These are phyloP conservation scores for Psilocybe sp. DNA, from an alignment of 768 basidiomycete species.

Conservation along the genomic window DNA sequence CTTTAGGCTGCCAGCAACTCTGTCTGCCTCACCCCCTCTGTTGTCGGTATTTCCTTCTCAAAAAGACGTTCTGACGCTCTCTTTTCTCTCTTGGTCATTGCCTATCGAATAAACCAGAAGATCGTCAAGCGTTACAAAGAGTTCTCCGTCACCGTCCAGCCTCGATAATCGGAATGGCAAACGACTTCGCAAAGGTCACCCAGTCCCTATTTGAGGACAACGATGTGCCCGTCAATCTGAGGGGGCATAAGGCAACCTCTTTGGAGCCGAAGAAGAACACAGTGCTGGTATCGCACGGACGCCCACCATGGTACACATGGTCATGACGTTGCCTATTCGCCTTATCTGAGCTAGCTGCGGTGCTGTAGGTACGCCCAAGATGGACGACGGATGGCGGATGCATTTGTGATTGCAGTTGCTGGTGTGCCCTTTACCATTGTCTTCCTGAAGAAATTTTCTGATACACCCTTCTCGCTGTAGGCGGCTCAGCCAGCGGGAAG, in stretches of 20 bases:
- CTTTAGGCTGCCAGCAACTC: too few species aligned
- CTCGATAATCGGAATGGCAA: too few species aligned
- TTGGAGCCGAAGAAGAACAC: slow-evolving; percentile 65
- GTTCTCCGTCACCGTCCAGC: too few species aligned
- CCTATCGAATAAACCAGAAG: too few species aligned
- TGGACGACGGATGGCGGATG: slow-evolving; percentile 64
- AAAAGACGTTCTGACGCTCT: too few species aligned
- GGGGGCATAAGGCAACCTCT: slow-evolving; percentile 14
- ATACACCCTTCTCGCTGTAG: slow-evolving; percentile 31
- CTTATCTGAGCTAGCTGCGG: neutral
- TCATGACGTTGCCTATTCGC: slow-evolving; percentile 6
- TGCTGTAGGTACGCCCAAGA: slow-evolving; percentile 71
- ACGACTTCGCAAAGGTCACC: too few species aligned
- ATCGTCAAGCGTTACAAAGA: too few species aligned
- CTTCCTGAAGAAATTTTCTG: neutral
- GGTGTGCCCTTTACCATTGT: slow-evolving; percentile 42
- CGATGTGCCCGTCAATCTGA: too few species aligned
- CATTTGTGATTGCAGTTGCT: slow-evolving; percentile 83
- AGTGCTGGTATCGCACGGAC: slow-evolving; percentile 78
- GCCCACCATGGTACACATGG: slow-evolving; percentile 69
- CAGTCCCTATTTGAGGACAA: too few species aligned
- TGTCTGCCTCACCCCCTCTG: too few species aligned
- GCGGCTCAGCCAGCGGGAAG: slow-evolving; percentile 88
- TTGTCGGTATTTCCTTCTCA: too few species aligned
- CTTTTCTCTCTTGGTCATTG: too few species aligned